Conservation (phyloP, 73 alveolate species). For the Paraurostyla sp. region DNA sequence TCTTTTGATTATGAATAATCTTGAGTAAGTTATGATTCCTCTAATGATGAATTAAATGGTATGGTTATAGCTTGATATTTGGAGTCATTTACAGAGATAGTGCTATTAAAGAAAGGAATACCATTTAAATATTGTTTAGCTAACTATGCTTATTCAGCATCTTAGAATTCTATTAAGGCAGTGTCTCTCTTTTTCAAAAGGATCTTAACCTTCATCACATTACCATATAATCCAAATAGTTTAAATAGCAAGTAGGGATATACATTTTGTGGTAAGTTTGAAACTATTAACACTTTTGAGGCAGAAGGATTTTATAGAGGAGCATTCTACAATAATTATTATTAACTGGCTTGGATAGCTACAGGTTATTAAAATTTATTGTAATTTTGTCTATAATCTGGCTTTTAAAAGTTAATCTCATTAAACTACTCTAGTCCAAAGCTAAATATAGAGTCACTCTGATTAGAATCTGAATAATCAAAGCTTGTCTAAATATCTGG, state of each 20-base stretch:
- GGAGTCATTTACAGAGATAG: conserved; percentile 47
- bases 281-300: conserved; percentile 58
- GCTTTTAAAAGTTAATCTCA: too few relatives aligned
- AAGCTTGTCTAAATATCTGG: neutral
- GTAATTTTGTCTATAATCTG: too few relatives aligned
- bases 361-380: too few relatives aligned
- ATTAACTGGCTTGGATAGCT: too few relatives aligned
- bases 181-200: conserved; percentile 62
- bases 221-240: conserved; percentile 72
- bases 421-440: conserved; percentile 25
- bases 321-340: neutral
- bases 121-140: conserved; percentile 69
- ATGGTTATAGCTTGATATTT: conserved; percentile 49
- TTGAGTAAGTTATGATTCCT: neutral
- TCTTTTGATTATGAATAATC: conserved; percentile 25
- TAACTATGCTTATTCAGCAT: conserved; percentile 40
- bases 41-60: neutral
- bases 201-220: conserved; percentile 63
- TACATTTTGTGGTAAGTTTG: conserved; percentile 50
- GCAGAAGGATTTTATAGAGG: neutral
- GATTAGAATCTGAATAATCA: neutral
- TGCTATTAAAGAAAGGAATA: neutral
- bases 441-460: neutral
- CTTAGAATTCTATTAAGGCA: conserved; percentile 68
- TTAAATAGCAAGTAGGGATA: conserved; percentile 55